Base-by-base conservation (phyloP, 495 filamentous ascomycete species). In the Delitschia confertaspora region DNA sequence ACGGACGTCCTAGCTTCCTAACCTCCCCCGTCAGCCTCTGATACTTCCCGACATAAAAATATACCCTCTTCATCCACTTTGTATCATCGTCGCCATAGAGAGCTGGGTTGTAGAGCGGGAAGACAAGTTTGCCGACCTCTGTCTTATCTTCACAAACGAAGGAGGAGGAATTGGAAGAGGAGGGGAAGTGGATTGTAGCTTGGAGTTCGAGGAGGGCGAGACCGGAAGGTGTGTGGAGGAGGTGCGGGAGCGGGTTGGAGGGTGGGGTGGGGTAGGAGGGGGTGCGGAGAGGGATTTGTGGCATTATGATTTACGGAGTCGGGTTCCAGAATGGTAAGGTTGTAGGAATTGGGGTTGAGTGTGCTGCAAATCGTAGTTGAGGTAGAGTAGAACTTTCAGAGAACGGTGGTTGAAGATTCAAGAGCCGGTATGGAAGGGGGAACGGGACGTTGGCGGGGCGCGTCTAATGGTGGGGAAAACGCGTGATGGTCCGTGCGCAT, bases 11-110 rank as follows among this genome's bases (percentile, higher is more conserved):
- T 5, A 96, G 60, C 56, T 85, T 91, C 73, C 87, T 93, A 6
- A 93, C 79, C 60, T 96, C 87, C 7, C 91, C 91, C 1, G 78
- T 82, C 60, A 98, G 72, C 34, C 89, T 74, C 66, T 98, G 91
- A 57, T 95, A 82, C 61, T 79, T 72, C 8, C 91, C 91, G 4
- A 95, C 75, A 58, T 88, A 94, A 24, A 96, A 61, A 61, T 91
- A 85, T 19, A 85, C 86, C 26, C 72, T 67, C 62, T 88, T 91
- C 84, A 89, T 91, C 88, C 88, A 93, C 16, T 71, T 69, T 6
- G 70, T 76, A 38, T 65, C 57, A 35, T 66, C 67, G 20, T 62
- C 58, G 1, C 58, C 47, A 18, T 65, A 67, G 31, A 67, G 57
- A 3, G 67, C 51, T 19, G 75, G 66, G 4, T 68, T 60, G 44